These are phyloP conservation scores for Berkeleyomyces rouxiae DNA, from an alignment of 2,329 filamentous ascomycete genomes.

Conservation along the genomic window DNA sequence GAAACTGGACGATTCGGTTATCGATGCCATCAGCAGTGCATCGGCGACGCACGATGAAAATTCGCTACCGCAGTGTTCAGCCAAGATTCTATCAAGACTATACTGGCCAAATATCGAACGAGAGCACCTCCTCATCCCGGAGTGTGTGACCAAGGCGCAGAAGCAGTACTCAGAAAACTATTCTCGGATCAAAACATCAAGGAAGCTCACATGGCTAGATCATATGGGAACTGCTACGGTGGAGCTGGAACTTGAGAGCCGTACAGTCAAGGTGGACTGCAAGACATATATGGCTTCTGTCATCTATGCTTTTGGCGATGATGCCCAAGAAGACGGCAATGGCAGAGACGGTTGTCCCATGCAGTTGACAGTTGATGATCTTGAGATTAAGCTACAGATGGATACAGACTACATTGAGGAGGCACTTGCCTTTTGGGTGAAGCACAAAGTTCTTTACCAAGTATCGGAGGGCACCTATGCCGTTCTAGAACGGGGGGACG, in stretches of 20 bases:
- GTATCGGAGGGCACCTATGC: slow-evolving; percentile 37
- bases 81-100: slow-evolving; percentile 76
- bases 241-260: slow-evolving; percentile 68
- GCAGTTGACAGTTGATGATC: slow-evolving; percentile 26
- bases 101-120: slow-evolving; percentile 74
- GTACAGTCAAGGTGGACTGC: slow-evolving; percentile 54
- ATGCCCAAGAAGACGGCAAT: slow-evolving; percentile 16
- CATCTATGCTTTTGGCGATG: slow-evolving; percentile 53
- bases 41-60: neutral
- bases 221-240: slow-evolving; percentile 66
- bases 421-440: slow-evolving; percentile 56
- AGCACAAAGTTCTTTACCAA: slow-evolving; percentile 47
- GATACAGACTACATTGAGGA: slow-evolving; percentile 53
- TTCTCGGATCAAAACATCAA: slow-evolving; percentile 60
- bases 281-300: slow-evolving; percentile 76
- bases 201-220: slow-evolving; percentile 79
- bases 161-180: slow-evolving; percentile 58
- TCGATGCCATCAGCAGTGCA: neutral
- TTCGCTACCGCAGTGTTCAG: slow-evolving; percentile 35
- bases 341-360: slow-evolving; percentile 26
- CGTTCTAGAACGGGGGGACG: slow-evolving; percentile 48
- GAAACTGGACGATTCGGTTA: slow-evolving; percentile 39
- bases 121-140: slow-evolving; percentile 49
- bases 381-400: slow-evolving; percentile 47
- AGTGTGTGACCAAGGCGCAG: slow-evolving; percentile 42